Evolutionary conservation across 2,329 filamentous ascomycete genomes (phyloP), one percentile per base, ranked within the genome.

Genomic region (Penicillium sp.): DNA sequence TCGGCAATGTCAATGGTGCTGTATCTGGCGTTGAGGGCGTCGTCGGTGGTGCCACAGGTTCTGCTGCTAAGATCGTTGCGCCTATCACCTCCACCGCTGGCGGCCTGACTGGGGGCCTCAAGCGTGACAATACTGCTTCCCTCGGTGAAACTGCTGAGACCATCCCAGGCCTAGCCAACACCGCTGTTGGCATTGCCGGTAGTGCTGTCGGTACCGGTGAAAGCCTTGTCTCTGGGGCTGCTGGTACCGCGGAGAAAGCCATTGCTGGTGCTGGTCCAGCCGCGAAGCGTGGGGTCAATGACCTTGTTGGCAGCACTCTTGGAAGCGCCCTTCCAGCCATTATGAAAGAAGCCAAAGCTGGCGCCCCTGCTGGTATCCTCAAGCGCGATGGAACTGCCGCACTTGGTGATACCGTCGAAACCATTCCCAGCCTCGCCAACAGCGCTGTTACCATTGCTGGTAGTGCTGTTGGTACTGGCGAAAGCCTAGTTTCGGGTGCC

Each of bases 171-270:
- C 45, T 52, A 26, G 34, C 51, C 6, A 55, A 58, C n/a, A 53
- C 56, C 3, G 49, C 39, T 6, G 53, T 54, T 29, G 46, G 42
- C 9, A 53, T 54, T 33, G 49, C 28, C 26, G 56, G 54, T 10
- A 52, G 53, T 29, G 50, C 49, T 24, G 55, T 48, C 17, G 55
- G 56, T 31, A 56, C 57, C 10, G 54, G 32, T 1, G 54, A 55
- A 43, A 57, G 48, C 43, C 51, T 52, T 4, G 28, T 38, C n/a
- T 45, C 53, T 3, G 56, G 54, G 9, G 41, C 37, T 10, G 57
- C 49, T 12, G 46, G 50, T 13, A 57, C 57, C 6, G 58, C 52
- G 7, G 54, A 60, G 32, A 47, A 40, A 28, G 26, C 46, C 3
- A 51, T 53, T 22, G 37, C 32, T 7, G 41, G 39, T 13, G 39